These are phyloP conservation scores for Echinosophora koreensis DNA, from an alignment of 306 rosid genomes.

Conservation along the genomic window DNA sequence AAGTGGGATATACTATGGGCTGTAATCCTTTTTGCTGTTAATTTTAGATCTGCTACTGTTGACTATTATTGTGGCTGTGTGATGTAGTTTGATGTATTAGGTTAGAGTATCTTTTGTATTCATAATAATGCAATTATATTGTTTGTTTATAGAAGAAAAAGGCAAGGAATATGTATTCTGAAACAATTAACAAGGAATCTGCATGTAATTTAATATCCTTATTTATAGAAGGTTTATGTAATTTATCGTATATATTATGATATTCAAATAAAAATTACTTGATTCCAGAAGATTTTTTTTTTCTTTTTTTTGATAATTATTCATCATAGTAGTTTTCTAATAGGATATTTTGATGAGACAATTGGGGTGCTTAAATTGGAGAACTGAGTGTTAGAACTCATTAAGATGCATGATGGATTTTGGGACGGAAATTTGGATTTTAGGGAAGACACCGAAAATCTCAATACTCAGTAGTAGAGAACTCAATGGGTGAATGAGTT, in stretches of 20 bases:
- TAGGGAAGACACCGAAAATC: too few species aligned
- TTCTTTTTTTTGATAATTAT: not conserved
- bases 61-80: too few species aligned
- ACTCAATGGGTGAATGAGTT: too few species aligned
- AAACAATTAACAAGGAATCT: not conserved
- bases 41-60: too few species aligned
- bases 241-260: not conserved
- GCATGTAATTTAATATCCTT: not conserved
- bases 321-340: not conserved
- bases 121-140: too few species aligned
- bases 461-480: too few species aligned
- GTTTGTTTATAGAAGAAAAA: too few species aligned
- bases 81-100: too few species aligned
- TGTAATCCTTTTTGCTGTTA: too few species aligned
- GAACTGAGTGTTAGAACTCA: not conserved
- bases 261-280: not conserved
- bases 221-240: not conserved
- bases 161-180: not conserved
- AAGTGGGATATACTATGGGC: too few species aligned
- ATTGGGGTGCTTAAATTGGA: not conserved
- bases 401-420: not conserved
- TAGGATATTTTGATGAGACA: not conserved
- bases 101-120: too few species aligned
- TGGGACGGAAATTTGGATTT: too few species aligned
- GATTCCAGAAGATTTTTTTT: not conserved